Conservation (phyloP, 2,329 filamentous ascomycete species). For the Pseudogymnoascus sp. region DNA sequence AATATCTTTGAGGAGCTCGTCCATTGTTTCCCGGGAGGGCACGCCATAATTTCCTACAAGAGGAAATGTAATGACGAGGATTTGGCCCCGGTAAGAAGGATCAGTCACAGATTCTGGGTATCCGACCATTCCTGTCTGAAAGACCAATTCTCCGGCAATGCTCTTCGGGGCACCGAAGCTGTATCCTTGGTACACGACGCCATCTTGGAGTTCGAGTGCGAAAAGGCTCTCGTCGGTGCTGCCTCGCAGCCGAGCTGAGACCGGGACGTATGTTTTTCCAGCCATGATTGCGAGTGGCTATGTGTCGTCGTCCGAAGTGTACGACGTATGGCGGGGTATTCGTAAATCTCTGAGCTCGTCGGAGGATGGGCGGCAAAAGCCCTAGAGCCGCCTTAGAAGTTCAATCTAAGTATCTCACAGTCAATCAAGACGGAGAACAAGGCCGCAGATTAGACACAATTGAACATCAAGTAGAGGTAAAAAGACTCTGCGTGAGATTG, state of each 20-base stretch:
- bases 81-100: slow-evolving; percentile 83
- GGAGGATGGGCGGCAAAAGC: slow-evolving; percentile 2
- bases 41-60: slow-evolving; percentile 97
- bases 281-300: slow-evolving; percentile 11
- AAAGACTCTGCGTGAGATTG: slow-evolving; percentile 7
- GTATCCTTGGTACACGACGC: slow-evolving; percentile 82
- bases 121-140: slow-evolving; percentile 98
- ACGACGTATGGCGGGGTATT: slow-evolving; percentile 8
- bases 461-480: slow-evolving; percentile 6
- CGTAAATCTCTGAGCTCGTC: slow-evolving; percentile 2
- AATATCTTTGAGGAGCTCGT: slow-evolving; percentile 75
- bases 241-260: slow-evolving; percentile 20
- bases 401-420: slow-evolving; percentile 4
- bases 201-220: slow-evolving; percentile 88
- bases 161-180: slow-evolving; percentile 96
- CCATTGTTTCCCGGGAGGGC: slow-evolving; percentile 74
- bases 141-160: slow-evolving; percentile 92
- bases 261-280: slow-evolving; percentile 17
- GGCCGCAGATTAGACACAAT: slow-evolving; percentile 5
- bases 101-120: slow-evolving; percentile 92
- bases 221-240: slow-evolving; percentile 52
- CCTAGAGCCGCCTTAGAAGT: slow-evolving; percentile 10
- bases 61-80: slow-evolving; percentile 92
- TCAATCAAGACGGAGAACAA: slow-evolving; percentile 8
- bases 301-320: neutral